Conservation (phyloP, 345 rosid genomes). For the Linum tenue region DNA sequence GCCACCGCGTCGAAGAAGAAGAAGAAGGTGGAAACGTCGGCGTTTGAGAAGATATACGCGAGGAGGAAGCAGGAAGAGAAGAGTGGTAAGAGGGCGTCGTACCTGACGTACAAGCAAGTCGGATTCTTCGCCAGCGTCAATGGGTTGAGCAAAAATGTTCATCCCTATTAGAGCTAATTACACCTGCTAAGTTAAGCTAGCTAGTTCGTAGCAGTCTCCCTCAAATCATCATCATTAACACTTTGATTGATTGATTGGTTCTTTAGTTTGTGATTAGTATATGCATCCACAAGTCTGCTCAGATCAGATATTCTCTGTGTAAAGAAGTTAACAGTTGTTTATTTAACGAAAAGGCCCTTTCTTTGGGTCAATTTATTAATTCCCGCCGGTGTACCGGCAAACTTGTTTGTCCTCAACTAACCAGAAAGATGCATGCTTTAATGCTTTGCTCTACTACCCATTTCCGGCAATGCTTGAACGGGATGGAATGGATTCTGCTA, state of each 20-base stretch:
- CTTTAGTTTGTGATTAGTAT: too few species aligned
- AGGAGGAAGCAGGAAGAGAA: slow-evolving; percentile 39
- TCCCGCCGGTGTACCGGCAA: too few species aligned
- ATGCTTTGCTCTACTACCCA: too few species aligned
- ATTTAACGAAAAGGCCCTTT: too few species aligned
- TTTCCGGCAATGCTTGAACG: too few species aligned
- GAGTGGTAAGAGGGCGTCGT: slow-evolving; percentile 41
- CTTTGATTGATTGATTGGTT: background rate
- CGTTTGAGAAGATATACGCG: slow-evolving; percentile 44
- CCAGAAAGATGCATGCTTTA: too few species aligned
- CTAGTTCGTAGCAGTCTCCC: background rate
- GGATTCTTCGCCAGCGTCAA: slow-evolving; percentile 61
- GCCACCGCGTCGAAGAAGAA: background rate
- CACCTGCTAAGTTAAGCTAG: background rate
- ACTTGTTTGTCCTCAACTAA: too few species aligned
- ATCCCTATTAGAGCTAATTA: slow-evolving; percentile 37
- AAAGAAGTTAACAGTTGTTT: too few species aligned
- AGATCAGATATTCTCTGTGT: too few species aligned
- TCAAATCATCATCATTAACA: background rate
- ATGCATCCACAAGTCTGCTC: too few species aligned
- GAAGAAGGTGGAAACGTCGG: slow-evolving; percentile 23
- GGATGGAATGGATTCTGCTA: too few species aligned
- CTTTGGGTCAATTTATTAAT: too few species aligned
- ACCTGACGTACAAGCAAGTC: slow-evolving; percentile 54
- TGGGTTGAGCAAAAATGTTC: slow-evolving; percentile 59